Evolutionary conservation across 2,329 filamentous ascomycete species (phyloP), one percentile per base, ranked within the genome.

Genomic region (Trichoderma aggressivum): DNA sequence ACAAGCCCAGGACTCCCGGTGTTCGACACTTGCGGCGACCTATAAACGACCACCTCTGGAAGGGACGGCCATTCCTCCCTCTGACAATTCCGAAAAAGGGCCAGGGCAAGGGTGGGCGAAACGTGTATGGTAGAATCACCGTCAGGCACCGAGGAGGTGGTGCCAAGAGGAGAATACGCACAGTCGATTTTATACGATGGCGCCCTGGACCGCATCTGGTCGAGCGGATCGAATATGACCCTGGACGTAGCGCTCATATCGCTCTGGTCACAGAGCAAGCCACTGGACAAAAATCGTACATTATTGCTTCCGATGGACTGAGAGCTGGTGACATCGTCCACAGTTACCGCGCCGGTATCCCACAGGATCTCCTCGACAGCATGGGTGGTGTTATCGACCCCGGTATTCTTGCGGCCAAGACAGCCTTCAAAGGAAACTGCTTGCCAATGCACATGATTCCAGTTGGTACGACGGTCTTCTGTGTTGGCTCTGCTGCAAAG

Each of bases 21-120:
- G 82, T 97, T 72, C 91, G 96, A 78, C 96, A 99, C 88, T 85
- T 99, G 75, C 92, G 91, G 81, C 89, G 96, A 56, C 94, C 96
- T 16, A 91, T 98, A 82, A 98, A 98, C 82, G 94, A 98, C 78
- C 96, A 99, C 81, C 85, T 99, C 59, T 98, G 94, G 94, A 98
- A 97, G 83, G 96, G 96, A 71, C 87, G 94, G 70, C 93, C 96
- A 1, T 90, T 92, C 75, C 86, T 93, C 39, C 89, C 91, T 64
- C 87, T 99, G 81, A 99, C 97, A 12, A 93, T 94, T 77, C 90
- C 94, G 47, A 97, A 98, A 81, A 95, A 95, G 81, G 96, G 96
- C 18, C 94, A 97, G 77, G 91, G 89, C 66, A 96, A 97, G 81
- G 97, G 96, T 81, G 96, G 96, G 56, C 89, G 96, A 77, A 99